A percentile compares a stretch with the other conserved stretches of the same genome.
Evolutionary conservation across 257 asterid species (phyloP).

Genomic region (Eustoma russellianum): DNA sequence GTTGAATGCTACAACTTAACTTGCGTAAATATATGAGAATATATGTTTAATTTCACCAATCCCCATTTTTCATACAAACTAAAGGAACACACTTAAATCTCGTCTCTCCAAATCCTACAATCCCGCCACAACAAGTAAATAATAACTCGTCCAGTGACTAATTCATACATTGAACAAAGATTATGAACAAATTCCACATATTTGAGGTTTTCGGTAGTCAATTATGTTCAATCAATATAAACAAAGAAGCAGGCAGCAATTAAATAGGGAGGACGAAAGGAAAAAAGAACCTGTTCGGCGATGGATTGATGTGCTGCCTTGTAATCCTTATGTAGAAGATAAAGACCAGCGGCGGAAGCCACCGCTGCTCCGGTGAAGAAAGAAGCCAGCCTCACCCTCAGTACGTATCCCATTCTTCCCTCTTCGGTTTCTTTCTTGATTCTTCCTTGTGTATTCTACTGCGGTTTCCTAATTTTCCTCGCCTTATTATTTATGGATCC

Average conservation of each 20-base stretch:
- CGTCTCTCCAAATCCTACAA: too few species aligned
- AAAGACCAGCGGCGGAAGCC: constrained; percentile 71
- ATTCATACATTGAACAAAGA: too few species aligned
- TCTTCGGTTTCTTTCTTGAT: neutral
- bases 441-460: neutral
- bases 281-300: constrained; percentile 46
- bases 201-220: neutral
- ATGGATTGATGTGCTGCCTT: constrained; percentile 54
- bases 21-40: too few species aligned
- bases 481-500: too few species aligned
- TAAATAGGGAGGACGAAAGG: neutral
- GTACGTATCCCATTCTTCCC: constrained; percentile 58
- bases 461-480: too few species aligned
- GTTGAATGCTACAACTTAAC: too few species aligned
- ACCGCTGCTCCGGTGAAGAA: constrained; percentile 86
- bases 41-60: too few species aligned
- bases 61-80: too few species aligned
- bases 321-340: constrained; percentile 68
- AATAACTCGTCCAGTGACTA: too few species aligned
- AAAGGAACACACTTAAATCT: too few species aligned
- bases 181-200: neutral
- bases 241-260: neutral
- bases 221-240: neutral
- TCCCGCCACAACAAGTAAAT: too few species aligned
- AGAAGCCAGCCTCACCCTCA: constrained; percentile 79